phyloP scores from a whole-genome alignment of 352 stramenopile species.

The Phytophthora colocasiae region DNA sequence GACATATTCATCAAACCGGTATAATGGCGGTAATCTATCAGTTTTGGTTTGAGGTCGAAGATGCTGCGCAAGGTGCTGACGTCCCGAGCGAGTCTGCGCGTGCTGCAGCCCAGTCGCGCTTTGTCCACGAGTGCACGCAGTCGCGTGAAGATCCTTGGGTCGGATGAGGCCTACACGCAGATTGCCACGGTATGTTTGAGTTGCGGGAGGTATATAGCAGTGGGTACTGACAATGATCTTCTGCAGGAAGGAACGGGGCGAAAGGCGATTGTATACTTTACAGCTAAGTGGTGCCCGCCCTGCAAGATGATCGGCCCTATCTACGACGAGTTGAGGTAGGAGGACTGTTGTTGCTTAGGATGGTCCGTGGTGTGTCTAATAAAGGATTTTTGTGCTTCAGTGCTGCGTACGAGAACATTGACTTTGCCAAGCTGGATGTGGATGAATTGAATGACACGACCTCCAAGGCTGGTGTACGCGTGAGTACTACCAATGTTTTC shows the following conservation, averaged over 20 bases:
- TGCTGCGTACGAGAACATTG: conserved; percentile 64
- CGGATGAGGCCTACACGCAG: conserved; percentile 75
- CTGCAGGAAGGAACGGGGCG: conserved; percentile 61
- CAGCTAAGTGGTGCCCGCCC: conserved; percentile 90
- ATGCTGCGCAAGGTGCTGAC: conserved; percentile 56
- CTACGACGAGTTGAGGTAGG: conserved; percentile 86
- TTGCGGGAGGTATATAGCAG: neutral
- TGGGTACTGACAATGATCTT: conserved; percentile 1
- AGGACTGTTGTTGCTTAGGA: neutral
- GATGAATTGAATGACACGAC: conserved; percentile 86
- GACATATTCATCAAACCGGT: conserved; percentile 2
- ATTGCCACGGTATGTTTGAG: conserved; percentile 59
- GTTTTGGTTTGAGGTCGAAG: conserved; percentile 6
- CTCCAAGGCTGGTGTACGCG: conserved; percentile 79
- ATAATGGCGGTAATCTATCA: conserved; percentile 2
- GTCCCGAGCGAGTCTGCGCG: conserved; percentile 21
- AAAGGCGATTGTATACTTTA: conserved; percentile 91
- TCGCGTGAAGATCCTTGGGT: conserved; percentile 79
- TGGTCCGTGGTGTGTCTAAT: neutral
- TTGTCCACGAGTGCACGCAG: conserved; percentile 54
- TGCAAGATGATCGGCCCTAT: conserved; percentile 93
- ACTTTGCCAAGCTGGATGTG: conserved; percentile 89
- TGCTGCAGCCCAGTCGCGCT: conserved; percentile 35
- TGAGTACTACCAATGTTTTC: conserved; percentile 43
- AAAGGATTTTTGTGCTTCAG: conserved; percentile 34